Evolutionary conservation across 192 early-diverging fungal genomes (phyloP).

Genomic region (Chytriomyces confervae): DNA sequence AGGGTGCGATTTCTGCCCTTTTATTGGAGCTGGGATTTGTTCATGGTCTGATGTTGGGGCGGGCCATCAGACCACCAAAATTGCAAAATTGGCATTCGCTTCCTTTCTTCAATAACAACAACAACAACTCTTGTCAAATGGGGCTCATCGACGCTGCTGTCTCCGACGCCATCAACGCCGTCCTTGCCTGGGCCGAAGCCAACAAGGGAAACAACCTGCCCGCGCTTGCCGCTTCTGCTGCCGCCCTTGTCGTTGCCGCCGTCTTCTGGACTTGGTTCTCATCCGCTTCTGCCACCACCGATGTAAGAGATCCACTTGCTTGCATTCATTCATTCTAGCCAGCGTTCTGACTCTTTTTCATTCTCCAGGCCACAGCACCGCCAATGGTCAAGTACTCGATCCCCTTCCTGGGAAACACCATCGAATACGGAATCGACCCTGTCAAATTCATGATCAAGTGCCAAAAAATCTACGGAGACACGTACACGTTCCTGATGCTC

Average conservation of each 20-base stretch:
- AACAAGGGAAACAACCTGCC: constrained; percentile 20
- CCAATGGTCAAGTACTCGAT: constrained; percentile 69
- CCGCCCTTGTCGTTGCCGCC: constrained; percentile 24
- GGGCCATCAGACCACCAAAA: not conserved
- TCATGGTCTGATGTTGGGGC: not conserved
- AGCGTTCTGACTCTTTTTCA: not conserved
- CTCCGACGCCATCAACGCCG: not conserved
- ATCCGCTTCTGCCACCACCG: constrained; percentile 2
- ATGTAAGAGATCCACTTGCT: not conserved
- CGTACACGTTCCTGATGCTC: constrained; percentile 92
- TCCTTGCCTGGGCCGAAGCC: not conserved
- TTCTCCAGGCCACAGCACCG: constrained; percentile 28
- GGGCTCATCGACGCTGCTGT: constrained; percentile 32
- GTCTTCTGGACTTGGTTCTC: constrained; percentile 25
- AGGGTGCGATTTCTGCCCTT: not conserved
- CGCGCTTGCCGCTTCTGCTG: constrained; percentile 15
- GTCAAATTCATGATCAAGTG: constrained; percentile 84
- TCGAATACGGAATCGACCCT: constrained; percentile 87
- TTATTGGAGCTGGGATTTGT: not conserved
- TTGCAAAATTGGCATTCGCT: not conserved
- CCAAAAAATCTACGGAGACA: constrained; percentile 85
- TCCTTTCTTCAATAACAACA: constrained; percentile 5
- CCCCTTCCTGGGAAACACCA: constrained; percentile 87
- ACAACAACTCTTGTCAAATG: constrained; percentile 1
- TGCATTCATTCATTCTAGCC: not conserved